phyloP scores from a whole-genome alignment of 1,284 basidiomycete genomes.

The Kalmanozyma brasiliensis region DNA sequence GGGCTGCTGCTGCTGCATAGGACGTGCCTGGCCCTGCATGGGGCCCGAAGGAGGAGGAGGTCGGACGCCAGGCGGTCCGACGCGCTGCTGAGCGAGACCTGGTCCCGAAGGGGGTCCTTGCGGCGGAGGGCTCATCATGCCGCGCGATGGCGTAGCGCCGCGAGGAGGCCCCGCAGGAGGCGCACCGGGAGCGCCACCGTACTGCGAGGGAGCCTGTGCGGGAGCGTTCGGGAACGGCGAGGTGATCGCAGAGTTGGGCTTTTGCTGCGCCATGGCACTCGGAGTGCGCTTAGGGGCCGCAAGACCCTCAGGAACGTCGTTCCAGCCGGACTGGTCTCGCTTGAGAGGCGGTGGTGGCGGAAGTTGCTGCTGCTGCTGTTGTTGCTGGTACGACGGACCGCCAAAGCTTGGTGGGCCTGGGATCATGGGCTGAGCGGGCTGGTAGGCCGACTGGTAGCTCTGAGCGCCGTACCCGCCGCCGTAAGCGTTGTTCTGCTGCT shows the following conservation, averaged over 20 bases:
- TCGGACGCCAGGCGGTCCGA: slow-evolving; percentile 37
- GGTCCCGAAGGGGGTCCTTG: slow-evolving; percentile 35
- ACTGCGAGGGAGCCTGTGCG: slow-evolving; percentile 40
- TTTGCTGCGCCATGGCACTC: slow-evolving; percentile 54
- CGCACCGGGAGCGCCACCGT: slow-evolving; percentile 48
- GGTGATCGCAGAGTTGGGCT: slow-evolving; percentile 72
- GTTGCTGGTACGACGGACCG: slow-evolving; percentile 30
- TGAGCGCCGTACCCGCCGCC: slow-evolving; percentile 34
- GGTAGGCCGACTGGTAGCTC: slow-evolving; percentile 67
- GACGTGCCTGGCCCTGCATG: slow-evolving; percentile 22
- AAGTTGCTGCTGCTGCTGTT: slow-evolving; percentile 43
- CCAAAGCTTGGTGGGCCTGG: slow-evolving; percentile 69
- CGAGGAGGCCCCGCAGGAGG: slow-evolving; percentile 64
- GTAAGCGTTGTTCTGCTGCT: slow-evolving; percentile 31
- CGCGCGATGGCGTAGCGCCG: slow-evolving; percentile 61
- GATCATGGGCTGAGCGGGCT: slow-evolving; percentile 54
- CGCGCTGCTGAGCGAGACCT: slow-evolving; percentile 40
- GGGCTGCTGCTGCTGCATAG: slow-evolving; percentile 34
- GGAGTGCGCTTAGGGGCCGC: slow-evolving; percentile 64
- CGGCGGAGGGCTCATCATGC: slow-evolving; percentile 67
- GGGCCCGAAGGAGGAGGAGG: slow-evolving; percentile 33
- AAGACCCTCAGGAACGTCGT: slow-evolving; percentile 77
- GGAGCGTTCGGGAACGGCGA: slow-evolving; percentile 85
- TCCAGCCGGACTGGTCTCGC: slow-evolving; percentile 84
- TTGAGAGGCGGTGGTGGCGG: slow-evolving; percentile 71